These are phyloP conservation scores for Bolboschoenus planiculmis DNA, from an alignment of 176 grass and related monocot species.

Conservation along the genomic window DNA sequence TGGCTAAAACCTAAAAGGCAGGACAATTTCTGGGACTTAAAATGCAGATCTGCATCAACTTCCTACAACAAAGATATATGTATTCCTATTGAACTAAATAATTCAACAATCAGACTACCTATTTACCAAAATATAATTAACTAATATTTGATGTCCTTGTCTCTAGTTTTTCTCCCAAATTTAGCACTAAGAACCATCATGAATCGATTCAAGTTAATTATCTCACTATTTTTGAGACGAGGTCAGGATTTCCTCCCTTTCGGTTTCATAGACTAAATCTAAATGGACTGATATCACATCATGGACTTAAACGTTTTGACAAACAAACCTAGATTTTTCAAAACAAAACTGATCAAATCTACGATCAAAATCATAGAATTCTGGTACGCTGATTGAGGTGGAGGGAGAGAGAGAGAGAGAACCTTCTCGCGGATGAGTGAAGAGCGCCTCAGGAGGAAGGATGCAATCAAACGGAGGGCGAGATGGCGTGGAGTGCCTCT, in stretches of 20 bases:
- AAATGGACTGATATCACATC: not conserved
- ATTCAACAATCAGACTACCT: not conserved
- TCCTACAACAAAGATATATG: not conserved
- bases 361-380: not conserved
- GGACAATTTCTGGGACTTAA: not conserved
- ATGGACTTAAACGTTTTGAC: not conserved
- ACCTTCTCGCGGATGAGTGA: not conserved
- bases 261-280: not conserved
- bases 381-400: not conserved
- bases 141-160: not conserved
- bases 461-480: no score
- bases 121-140: not conserved
- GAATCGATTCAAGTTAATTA: not conserved
- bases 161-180: not conserved
- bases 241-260: not conserved
- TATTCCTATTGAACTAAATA: constrained; percentile 6
- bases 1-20: not conserved
- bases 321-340: not conserved
- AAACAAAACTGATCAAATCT: not conserved
- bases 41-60: constrained; percentile 10
- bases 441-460: not conserved
- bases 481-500: not conserved
- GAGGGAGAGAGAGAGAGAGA: not conserved
- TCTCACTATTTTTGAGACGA: not conserved
- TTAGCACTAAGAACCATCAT: not conserved